These are phyloP conservation scores for Crithidia acanthocephali DNA, from an alignment of 208 protist genomes.

Conservation along the genomic window DNA sequence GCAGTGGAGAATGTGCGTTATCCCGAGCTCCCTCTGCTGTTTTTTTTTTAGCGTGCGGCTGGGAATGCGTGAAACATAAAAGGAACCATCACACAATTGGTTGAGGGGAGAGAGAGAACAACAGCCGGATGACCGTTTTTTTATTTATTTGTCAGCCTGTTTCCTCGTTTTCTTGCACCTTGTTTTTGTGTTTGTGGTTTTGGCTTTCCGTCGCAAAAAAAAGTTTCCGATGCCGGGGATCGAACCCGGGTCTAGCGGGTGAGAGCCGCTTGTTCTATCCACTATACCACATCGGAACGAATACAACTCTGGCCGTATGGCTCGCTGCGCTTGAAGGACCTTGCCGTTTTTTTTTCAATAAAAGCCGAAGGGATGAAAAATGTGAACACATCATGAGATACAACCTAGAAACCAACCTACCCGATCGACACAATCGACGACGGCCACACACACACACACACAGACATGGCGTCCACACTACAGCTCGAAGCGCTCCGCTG, in stretches of 20 bases:
- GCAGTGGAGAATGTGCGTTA: too few species aligned
- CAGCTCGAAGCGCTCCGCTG: slow-evolving; percentile 74
- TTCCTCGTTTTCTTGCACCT: background rate
- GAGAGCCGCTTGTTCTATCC: slow-evolving; percentile 94
- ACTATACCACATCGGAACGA: slow-evolving; percentile 92
- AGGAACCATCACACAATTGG: too few species aligned
- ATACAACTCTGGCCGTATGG: background rate
- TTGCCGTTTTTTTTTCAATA: background rate
- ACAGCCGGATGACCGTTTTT: too few species aligned
- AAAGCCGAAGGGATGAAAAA: background rate
- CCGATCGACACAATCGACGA: background rate
- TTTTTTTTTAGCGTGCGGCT: too few species aligned
- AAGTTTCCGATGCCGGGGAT: slow-evolving; percentile 92
- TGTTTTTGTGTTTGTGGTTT: background rate
- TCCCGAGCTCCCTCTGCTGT: too few species aligned
- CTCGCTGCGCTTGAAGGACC: too few species aligned
- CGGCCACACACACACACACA: background rate
- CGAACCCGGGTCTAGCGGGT: slow-evolving; percentile 94
- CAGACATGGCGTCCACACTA: slow-evolving; percentile 10
- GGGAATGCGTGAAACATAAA: too few species aligned
- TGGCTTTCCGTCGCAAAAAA: slow-evolving; percentile 14
- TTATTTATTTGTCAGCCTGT: too few species aligned
- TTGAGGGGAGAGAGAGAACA: too few species aligned
- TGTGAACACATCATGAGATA: background rate
- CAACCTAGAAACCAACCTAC: background rate